Conservation (phyloP, 129 eudicot species). For the Deinandra increscens region DNA sequence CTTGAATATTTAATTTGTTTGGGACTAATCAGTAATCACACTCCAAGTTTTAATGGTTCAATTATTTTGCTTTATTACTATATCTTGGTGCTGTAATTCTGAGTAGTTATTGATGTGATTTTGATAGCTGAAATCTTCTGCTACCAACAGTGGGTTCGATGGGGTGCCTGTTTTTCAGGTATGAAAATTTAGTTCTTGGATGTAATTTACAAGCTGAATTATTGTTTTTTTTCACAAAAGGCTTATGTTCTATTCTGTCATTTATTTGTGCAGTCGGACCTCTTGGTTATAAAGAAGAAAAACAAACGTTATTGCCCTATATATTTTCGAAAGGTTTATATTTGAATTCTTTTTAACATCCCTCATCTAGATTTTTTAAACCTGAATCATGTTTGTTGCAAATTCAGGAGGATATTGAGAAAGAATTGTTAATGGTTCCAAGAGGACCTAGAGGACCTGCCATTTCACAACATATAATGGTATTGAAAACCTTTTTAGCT, state of each 20-base stretch:
- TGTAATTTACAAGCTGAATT: not conserved
- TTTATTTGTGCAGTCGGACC: slow-evolving; percentile 62
- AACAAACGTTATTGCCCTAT: slow-evolving; percentile 85
- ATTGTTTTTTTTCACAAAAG: not conserved
- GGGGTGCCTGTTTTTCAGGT: slow-evolving; percentile 99
- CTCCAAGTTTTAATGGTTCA: not conserved
- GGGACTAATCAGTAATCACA: not conserved
- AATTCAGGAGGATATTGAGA: slow-evolving; percentile 86
- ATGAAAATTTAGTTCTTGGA: slow-evolving; percentile 13
- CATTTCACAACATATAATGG: slow-evolving; percentile 72
- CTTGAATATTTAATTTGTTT: not conserved
- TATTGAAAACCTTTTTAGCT: slow-evolving; percentile 23
- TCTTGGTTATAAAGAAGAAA: slow-evolving; percentile 76
- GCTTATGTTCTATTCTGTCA: slow-evolving; percentile 3
- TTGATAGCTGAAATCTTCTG: slow-evolving; percentile 70
- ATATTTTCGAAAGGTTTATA: slow-evolving; percentile 85
- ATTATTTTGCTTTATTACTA: not conserved
- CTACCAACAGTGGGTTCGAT: slow-evolving; percentile 65
- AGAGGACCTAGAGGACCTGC: slow-evolving; percentile 62
- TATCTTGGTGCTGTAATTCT: slow-evolving; percentile 18
- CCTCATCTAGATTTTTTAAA: not conserved
- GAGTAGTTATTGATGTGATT: slow-evolving; percentile 15
- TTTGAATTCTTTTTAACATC: not conserved
- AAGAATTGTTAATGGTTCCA: slow-evolving; percentile 65
- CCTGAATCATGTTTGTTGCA: slow-evolving; percentile 23